Base-by-base conservation (phyloP, 1,139 yeast species). In the Candida glucosophila region DNA sequence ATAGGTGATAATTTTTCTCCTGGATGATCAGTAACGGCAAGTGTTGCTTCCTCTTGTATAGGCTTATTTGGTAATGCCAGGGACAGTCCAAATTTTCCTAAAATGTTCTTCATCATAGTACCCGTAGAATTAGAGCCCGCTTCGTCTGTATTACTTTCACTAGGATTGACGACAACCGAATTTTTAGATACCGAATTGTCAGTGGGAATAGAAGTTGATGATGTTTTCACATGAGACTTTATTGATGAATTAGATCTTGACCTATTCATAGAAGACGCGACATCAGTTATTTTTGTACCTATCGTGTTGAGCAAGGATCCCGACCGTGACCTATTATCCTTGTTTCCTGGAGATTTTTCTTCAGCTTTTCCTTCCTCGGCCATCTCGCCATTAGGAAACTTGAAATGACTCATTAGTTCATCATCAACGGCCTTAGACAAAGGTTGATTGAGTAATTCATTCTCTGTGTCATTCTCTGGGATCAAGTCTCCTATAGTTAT, bases 221-320 rank as follows among this genome's bases (percentile, higher is more conserved):
- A n/a, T 19, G 9, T 19, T 13, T 13, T 19, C 12, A 7, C 12
- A 8, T 11, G 21, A 2, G 44, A 36, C 28, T 40, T 45, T 27
- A 47, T 11, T 28, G 17, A 40, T 39, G 58, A 52, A 28, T 55
- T 56, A 4, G 66, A 58, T 25, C 64, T 41, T 3, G 63, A 51
- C 23, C 65, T 37, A 10, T 40, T 41, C 5, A 28, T 28, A 9
- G 30, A 28, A 8, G 16, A 12, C 12, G 30, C 30, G 12, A 28
- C 30, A 26, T 56, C 67, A 29, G 43, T 52, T 10, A 59, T 29
- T 30, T 42, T 50, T 29, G 35, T 47, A 23, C 56, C 49, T 7
- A 63, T 46, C 6, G 62, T 52, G 31, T 61, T 61, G 30, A 63
- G 43, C 9, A 63, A 32, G 1, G 68, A 61, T 7, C 59, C 46